Conservation (phyloP, 176 grass and related monocot species). For the Poa annua region DNA sequence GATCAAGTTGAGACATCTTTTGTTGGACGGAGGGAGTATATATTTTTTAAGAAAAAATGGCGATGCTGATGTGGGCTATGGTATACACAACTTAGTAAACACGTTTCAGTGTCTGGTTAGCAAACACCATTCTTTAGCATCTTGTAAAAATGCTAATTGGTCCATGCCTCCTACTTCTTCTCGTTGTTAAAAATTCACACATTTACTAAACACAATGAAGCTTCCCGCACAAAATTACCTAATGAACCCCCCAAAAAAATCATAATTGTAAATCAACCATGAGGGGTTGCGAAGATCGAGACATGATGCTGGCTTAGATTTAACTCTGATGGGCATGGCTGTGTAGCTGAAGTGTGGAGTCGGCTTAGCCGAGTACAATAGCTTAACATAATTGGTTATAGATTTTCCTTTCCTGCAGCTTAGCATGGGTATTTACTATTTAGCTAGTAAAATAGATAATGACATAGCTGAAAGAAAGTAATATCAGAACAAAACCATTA, state of each 20-base stretch:
- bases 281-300: neutral
- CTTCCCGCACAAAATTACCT: neutral
- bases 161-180: neutral
- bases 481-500: neutral
- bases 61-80: neutral
- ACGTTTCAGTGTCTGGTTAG: neutral
- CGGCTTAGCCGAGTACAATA: neutral
- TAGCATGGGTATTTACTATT: neutral
- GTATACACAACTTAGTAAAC: neutral
- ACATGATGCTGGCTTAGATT: neutral
- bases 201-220: neutral
- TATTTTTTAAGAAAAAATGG: slow-evolving; percentile 6
- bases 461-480: neutral
- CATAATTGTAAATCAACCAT: neutral
- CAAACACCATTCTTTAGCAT: neutral
- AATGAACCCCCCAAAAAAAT: neutral
- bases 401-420: neutral
- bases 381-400: neutral
- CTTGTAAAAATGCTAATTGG: neutral
- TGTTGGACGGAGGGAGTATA: no score
- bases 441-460: slow-evolving; percentile 4
- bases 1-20: no score
- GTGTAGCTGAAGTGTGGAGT: neutral
- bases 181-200: neutral
- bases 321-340: neutral